A percentile compares a stretch with the other conserved stretches of the same genome.
phyloP scores from a whole-genome alignment of 148 eudicot genomes.

The Rheum nobile region DNA sequence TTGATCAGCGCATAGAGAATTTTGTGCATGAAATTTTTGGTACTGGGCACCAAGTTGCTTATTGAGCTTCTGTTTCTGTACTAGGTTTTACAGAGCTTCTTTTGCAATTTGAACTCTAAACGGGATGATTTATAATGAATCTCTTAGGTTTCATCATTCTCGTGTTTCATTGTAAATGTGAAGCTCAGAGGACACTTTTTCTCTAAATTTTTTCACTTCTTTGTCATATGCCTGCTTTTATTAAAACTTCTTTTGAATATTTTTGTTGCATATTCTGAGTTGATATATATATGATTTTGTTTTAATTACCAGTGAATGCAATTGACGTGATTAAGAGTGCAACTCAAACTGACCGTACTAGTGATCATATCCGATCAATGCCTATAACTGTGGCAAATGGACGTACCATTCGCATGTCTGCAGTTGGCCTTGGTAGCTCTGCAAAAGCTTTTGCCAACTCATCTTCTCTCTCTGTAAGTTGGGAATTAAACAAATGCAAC shows the following conservation, averaged over 20 bases:
- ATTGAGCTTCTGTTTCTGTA: background rate
- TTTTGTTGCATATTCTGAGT: slow-evolving; percentile 9
- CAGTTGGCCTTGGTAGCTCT: slow-evolving; percentile 56
- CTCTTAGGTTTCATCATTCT: background rate
- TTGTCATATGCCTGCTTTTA: background rate
- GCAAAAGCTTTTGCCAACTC: slow-evolving; percentile 84
- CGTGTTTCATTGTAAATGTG: background rate
- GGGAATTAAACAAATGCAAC: slow-evolving; percentile 58
- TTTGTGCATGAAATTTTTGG: background rate
- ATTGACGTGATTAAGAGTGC: slow-evolving; percentile 40
- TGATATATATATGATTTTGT: background rate
- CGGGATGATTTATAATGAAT: background rate
- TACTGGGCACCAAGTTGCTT: background rate
- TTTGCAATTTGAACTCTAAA: background rate
- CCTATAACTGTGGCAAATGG: slow-evolving; percentile 80
- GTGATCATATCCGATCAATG: slow-evolving; percentile 35
- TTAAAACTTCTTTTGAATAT: background rate
- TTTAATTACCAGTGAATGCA: slow-evolving; percentile 37
- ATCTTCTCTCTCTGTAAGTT: slow-evolving; percentile 56
- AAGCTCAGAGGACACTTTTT: background rate
- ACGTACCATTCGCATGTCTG: slow-evolving; percentile 64
- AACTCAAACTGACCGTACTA: slow-evolving; percentile 50
- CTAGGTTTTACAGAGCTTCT: background rate
- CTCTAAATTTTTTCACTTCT: background rate
- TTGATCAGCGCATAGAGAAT: background rate